Evolutionary conservation across 768 basidiomycete species (phyloP).

Genomic region (Leccinum fibrillosum): DNA sequence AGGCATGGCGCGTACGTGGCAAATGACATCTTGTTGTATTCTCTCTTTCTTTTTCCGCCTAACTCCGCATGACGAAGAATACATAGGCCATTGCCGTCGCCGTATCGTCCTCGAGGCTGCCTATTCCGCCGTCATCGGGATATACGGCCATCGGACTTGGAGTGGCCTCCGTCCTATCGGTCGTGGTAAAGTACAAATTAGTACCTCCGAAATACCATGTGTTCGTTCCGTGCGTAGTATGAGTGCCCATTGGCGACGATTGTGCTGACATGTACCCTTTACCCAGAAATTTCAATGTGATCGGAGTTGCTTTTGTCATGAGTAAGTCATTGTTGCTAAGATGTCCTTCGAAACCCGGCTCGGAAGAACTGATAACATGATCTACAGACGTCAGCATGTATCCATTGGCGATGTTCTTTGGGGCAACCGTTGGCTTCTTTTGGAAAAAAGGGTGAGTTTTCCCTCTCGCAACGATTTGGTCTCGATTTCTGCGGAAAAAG

Average conservation of each 20-base stretch:
- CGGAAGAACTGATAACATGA: not conserved
- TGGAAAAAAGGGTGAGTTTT: not conserved
- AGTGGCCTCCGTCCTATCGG: not conserved
- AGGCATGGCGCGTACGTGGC: slow-evolving; percentile 1
- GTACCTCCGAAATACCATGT: slow-evolving; percentile 1
- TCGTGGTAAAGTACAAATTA: slow-evolving; percentile 1
- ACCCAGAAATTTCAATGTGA: not conserved
- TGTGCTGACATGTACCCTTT: not conserved
- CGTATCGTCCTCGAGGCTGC: not conserved
- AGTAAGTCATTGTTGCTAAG: not conserved
- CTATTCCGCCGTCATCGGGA: not conserved
- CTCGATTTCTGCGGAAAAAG: not conserved
- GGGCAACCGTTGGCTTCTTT: not conserved
- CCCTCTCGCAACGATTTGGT: not conserved
- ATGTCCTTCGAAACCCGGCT: not conserved
- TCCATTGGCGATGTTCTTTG: not conserved
- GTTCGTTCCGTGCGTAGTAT: slow-evolving; percentile 2
- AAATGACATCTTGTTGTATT: not conserved
- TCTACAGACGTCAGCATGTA: not conserved
- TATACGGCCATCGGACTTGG: not conserved
- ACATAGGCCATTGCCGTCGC: not conserved
- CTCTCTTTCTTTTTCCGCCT: not conserved
- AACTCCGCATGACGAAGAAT: not conserved
- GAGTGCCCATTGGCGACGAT: too few species aligned
- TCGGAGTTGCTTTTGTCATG: not conserved